Conservation (phyloP, 306 rosid genomes). For the Medicago lupulina region DNA sequence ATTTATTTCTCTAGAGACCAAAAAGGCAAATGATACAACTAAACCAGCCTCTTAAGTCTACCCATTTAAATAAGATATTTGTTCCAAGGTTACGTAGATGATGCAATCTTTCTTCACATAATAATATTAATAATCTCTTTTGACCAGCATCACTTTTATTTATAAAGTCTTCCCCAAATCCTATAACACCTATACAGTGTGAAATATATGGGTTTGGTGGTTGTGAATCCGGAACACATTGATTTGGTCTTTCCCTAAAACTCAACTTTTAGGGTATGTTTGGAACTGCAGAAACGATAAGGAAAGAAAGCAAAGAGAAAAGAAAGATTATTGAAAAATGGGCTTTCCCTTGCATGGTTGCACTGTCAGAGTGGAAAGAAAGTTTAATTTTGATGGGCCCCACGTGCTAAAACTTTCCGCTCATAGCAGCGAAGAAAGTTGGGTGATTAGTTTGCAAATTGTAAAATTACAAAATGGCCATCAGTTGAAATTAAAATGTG, state of each 20-base stretch:
- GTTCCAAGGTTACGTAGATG: not conserved
- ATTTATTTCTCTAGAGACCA: conserved; percentile 28
- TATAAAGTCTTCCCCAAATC: not conserved
- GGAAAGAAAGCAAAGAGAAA: too few species aligned
- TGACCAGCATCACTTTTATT: not conserved
- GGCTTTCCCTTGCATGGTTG: too few species aligned
- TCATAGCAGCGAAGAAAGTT: too few species aligned
- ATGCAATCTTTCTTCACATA: not conserved
- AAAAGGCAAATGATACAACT: not conserved
- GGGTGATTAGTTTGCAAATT: too few species aligned
- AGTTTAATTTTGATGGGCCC: too few species aligned
- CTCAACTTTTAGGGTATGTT: not conserved
- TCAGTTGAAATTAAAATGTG: too few species aligned
- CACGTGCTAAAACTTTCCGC: too few species aligned
- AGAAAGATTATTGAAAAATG: too few species aligned
- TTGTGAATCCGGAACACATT: not conserved
- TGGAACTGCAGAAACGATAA: too few species aligned
- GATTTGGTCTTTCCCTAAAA: conserved; percentile 39
- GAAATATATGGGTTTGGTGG: not conserved
- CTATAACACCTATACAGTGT: not conserved
- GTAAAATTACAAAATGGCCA: too few species aligned
- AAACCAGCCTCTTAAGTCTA: not conserved
- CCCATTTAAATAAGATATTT: conserved; percentile 9
- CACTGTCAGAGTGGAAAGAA: too few species aligned
- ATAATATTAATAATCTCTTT: not conserved